Base-by-base conservation (phyloP, 2,329 filamentous ascomycete genomes). In the Diplodia corticola region DNA sequence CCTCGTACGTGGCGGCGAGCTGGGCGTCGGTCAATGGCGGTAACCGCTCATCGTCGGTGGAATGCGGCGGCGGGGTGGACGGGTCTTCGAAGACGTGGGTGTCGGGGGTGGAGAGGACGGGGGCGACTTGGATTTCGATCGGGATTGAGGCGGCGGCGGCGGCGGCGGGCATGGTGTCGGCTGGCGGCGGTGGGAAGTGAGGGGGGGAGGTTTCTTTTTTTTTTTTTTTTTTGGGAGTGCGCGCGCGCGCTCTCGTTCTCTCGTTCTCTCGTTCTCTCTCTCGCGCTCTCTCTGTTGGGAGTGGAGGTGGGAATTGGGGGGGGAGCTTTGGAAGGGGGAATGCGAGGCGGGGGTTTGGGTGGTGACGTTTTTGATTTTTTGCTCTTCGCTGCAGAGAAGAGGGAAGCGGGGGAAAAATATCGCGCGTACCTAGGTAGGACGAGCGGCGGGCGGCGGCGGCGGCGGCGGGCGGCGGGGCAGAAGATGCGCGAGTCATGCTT, bases 1-100 rank as follows among this genome's bases (percentile, higher is more conserved):
- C 89, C 78, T 99, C 95, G 81, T 98, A 99, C 57, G 91, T 89
- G 48, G 88, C 80, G 65, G 82, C 81, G 33, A 98, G 82, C 73
- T 93, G 90, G 73, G 91, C 87, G 70, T 94, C 88, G n/a, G n/a
- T n/a, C n/a, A n/a, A n/a, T n/a, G n/a, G n/a, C n/a, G n/a, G n/a
- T n/a, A n/a, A n/a, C n/a, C n/a, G n/a, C n/a, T n/a, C n/a, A n/a
- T n/a, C n/a, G n/a, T n/a, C n/a, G n/a, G n/a, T n/a, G n/a, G n/a
- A n/a, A n/a, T n/a, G 77, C 77, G 24, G 78, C 74, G 20, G 28
- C 28, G 79, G 69, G 2, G 83, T 78, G 7, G 81, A 80, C 4
- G 83, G 78, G 53, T 84, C 82, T 70, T 87, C 84, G 69, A 89
- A 82, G 33, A 89, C 82, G 71, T 86, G 84, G 51, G 83, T 82